phyloP scores from a whole-genome alignment of 495 filamentous ascomycete species.

The Aspergillus saccharolyticus region DNA sequence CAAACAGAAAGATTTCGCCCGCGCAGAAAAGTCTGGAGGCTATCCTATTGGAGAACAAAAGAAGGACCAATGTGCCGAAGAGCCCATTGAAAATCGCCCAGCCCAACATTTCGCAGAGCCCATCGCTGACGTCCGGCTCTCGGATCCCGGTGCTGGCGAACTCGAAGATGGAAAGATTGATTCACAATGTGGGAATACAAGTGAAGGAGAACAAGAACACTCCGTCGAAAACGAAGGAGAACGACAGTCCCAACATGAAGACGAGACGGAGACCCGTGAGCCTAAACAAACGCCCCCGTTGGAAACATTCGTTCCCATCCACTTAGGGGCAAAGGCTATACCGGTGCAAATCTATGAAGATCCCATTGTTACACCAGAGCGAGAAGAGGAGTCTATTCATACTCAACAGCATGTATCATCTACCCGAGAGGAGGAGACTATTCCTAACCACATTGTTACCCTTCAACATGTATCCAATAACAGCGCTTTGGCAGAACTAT shows the following conservation, averaged over 20 bases:
- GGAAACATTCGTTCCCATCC: too few relatives aligned
- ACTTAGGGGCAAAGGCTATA: too few relatives aligned
- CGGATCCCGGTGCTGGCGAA: neutral
- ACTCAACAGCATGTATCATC: neutral
- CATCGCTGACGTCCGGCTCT: neutral
- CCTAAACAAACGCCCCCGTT: too few relatives aligned
- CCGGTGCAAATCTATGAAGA: conserved; percentile 44
- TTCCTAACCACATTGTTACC: conserved; percentile 1
- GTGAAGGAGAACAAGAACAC: too few relatives aligned
- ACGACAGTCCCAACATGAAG: neutral
- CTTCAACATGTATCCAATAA: conserved; percentile 22
- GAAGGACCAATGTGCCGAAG: neutral
- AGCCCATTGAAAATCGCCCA: too few relatives aligned
- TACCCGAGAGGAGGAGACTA: neutral
- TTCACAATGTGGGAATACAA: too few relatives aligned
- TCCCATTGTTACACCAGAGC: conserved; percentile 17
- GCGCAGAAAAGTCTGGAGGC: neutral
- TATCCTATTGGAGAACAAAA: neutral
- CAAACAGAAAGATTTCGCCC: neutral
- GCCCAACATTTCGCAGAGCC: too few relatives aligned
- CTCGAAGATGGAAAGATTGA: too few relatives aligned
- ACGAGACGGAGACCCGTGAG: too few relatives aligned
- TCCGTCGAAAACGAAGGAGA: neutral
- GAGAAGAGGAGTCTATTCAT: too few relatives aligned
- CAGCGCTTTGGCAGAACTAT: conserved; percentile 26